Percentiles rank a stretch among this genome's conserved stretches.
Conservation (phyloP, 2,329 filamentous ascomycete genomes). For the Epichloe hybrida region DNA sequence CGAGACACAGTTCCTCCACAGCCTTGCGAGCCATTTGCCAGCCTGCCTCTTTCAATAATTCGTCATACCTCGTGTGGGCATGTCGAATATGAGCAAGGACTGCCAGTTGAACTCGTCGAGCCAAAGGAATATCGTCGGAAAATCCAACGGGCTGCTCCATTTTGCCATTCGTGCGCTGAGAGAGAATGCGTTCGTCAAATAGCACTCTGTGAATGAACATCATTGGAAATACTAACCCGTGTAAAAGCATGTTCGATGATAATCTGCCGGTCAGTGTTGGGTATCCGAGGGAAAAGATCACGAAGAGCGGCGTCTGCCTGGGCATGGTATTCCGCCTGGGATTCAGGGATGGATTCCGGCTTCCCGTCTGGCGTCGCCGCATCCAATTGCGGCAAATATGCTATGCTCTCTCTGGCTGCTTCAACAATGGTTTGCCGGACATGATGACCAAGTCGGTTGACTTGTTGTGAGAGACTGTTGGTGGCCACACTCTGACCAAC, state of each 20-base stretch:
- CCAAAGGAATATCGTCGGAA: conserved; percentile 40
- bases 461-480: conserved; percentile 34
- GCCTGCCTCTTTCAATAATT: conserved; percentile 41
- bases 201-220: not conserved
- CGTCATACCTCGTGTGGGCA: conserved; percentile 52
- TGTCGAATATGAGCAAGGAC: conserved; percentile 55
- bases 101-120: conserved; percentile 50
- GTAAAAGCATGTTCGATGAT: conserved; percentile 51
- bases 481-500: conserved; percentile 11
- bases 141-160: conserved; percentile 45
- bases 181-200: conserved; percentile 5
- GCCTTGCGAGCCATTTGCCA: conserved; percentile 48
- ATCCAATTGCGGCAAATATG: conserved; percentile 12
- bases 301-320: conserved; percentile 49
- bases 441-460: conserved; percentile 48
- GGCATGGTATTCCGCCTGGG: conserved; percentile 44
- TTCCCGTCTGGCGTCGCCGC: conserved; percentile 14
- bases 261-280: conserved; percentile 47
- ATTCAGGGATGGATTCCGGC: conserved; percentile 46
- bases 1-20: conserved; percentile 47
- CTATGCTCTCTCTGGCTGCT: conserved; percentile 28
- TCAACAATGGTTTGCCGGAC: conserved; percentile 46
- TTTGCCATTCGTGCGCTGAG: conserved; percentile 35
- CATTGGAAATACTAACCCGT: conserved; percentile 32
- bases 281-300: conserved; percentile 52